Percentiles rank a stretch among this genome's conserved stretches.
Conservation (phyloP, 257 asterid genomes). For the Lantana camara region DNA sequence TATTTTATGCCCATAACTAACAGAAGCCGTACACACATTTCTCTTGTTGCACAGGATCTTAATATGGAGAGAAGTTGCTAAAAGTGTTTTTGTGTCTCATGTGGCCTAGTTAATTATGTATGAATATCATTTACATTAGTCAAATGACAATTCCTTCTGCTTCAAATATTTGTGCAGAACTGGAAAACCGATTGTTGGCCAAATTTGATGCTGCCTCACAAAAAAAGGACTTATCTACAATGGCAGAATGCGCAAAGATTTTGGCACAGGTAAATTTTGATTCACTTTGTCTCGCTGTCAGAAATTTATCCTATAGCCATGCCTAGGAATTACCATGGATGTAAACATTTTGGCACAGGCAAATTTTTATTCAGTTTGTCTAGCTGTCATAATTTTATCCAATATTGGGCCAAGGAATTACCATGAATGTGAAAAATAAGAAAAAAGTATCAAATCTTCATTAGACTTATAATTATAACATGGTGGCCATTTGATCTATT, state of each 20-base stretch:
- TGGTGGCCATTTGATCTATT: background rate
- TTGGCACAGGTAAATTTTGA: constrained; percentile 68
- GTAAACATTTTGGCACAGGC: constrained; percentile 86
- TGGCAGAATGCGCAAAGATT: constrained; percentile 99
- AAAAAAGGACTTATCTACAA: constrained; percentile 82
- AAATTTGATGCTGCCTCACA: constrained; percentile 95
- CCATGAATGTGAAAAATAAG: background rate
- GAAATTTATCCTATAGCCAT: background rate
- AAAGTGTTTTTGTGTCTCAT: constrained; percentile 8
- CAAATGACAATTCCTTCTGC: constrained; percentile 21
- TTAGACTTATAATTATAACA: background rate
- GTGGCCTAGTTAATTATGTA: constrained; percentile 1
- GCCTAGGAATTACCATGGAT: too few species aligned
- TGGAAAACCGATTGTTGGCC: constrained; percentile 90
- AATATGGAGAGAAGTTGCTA: constrained; percentile 11
- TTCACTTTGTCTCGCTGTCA: constrained; percentile 13
- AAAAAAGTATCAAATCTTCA: background rate
- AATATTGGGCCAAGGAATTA: background rate
- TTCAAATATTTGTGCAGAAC: constrained; percentile 47
- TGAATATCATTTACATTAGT: constrained; percentile 17
- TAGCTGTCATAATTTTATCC: constrained; percentile 4
- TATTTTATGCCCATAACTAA: constrained; percentile 13
- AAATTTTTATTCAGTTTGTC: constrained; percentile 19
- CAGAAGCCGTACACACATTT: constrained; percentile 13
- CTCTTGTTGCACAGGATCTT: constrained; percentile 15